Evolutionary conservation across 1,284 basidiomycete species (phyloP), one percentile per base, ranked within the genome.

Genomic region (Pascua guehoae): DNA sequence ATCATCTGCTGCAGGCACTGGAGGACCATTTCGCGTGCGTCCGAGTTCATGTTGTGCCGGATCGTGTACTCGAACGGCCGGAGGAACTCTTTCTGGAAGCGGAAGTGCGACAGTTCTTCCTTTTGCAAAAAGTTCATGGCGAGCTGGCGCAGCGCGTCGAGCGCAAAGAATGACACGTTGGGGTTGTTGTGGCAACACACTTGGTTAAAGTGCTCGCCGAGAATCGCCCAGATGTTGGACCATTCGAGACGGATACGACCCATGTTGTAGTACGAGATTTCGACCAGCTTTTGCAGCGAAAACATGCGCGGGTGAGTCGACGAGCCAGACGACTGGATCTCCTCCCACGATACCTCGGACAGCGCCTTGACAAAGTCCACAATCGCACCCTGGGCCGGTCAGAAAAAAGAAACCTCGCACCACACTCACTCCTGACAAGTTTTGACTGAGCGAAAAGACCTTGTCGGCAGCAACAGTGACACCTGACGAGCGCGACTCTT

Each of bases 251-350:
- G 90, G 73, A 99, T 99, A 58, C 96, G 88, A 60, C 83, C 88
- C 96, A 99, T 99, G 79, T 99, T 99, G 81, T 99, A 99, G 79
- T 99, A 99, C 18, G 93, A 96, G 64, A 99, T 99, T 75, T 99
- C 96, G 48, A 99, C 96, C 47, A 99, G 81, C 79, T 98, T 99
- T 75, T 98, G 96, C 62, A 99, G 79, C 75, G 94, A 97, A 81
- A 99, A 99, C 58, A 98, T 82, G 47, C 96, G 86, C 2, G 96
- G 96, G 69, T 91, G 88, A 64, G 92, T 88, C 8, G 92, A 94
- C 43, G 93, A 79, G 18, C 94, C 93, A 0, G 94, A 97, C 1
- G 92, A 94, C 75, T 97, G 93, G 52, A 99, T 99, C 79, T 99
- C 96, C 72, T 98, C 93, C 96, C 95, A 98, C 41, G 96, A 98